Evolutionary conservation across 1,284 basidiomycete species (phyloP).

Genomic region (Ustanciosporium gigantosporum): DNA sequence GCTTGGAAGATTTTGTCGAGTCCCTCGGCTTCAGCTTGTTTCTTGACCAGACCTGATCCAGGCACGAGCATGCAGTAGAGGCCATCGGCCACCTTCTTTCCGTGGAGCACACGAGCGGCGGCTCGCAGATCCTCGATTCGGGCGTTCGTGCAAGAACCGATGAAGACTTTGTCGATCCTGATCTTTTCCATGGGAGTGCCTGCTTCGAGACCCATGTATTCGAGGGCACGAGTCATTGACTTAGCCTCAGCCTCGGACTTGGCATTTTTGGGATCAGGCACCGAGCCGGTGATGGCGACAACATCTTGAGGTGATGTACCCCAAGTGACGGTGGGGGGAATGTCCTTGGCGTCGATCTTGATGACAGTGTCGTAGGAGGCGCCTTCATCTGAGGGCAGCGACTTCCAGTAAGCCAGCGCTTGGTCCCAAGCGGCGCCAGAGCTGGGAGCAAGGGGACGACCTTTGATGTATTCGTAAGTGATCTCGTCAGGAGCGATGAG

Average conservation of each 20-base stretch:
- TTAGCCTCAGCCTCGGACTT: conserved; percentile 44
- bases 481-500: conserved; percentile 58
- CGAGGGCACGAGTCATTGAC: conserved; percentile 48
- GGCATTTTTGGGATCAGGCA: conserved; percentile 54
- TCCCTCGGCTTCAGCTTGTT: conserved; percentile 60
- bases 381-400: conserved; percentile 53
- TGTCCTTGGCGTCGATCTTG: conserved; percentile 54
- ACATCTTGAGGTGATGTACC: conserved; percentile 57
- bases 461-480: conserved; percentile 59
- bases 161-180: conserved; percentile 61
- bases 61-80: conserved; percentile 60
- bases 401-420: conserved; percentile 55
- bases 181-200: conserved; percentile 56
- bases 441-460: conserved; percentile 56
- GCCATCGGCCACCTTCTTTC: conserved; percentile 49
- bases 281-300: conserved; percentile 55
- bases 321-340: conserved; percentile 58
- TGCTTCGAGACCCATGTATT: conserved; percentile 59
- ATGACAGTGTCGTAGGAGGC: conserved; percentile 57
- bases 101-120: conserved; percentile 56
- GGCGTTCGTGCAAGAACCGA: conserved; percentile 60
- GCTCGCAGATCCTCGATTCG: conserved; percentile 59
- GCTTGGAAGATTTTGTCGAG: conserved; percentile 59
- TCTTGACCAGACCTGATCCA: conserved; percentile 59
- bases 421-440: conserved; percentile 52